These are phyloP conservation scores for Stenocarpella maydis DNA, from an alignment of 2,329 filamentous ascomycete species.

Conservation along the genomic window DNA sequence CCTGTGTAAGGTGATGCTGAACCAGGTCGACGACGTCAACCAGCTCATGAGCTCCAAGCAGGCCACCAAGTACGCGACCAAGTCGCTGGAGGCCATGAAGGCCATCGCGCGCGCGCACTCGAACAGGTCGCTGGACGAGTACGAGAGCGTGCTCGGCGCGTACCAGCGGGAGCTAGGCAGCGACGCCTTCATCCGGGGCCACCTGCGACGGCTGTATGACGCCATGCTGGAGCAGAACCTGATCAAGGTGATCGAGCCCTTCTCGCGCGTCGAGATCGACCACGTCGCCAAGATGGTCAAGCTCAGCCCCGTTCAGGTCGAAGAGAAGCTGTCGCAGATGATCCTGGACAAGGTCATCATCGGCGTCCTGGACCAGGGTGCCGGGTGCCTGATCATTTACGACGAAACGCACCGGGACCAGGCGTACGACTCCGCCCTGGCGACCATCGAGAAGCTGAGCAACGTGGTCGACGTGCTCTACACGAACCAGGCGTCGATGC, in stretches of 20 bases:
- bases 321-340: constrained; percentile 99
- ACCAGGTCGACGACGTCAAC: constrained; percentile 95
- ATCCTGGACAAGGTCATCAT: constrained; percentile 99
- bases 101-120: constrained; percentile 94
- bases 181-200: constrained; percentile 96
- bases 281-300: constrained; percentile 98
- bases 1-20: constrained; percentile 99
- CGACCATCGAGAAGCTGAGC: constrained; percentile 96
- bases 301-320: constrained; percentile 93
- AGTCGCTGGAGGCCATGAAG: constrained; percentile 98
- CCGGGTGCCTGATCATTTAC: constrained; percentile 96
- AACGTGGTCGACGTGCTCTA: constrained; percentile 97
- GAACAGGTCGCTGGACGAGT: constrained; percentile 95
- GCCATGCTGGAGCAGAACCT: constrained; percentile 99
- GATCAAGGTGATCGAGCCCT: constrained; percentile 99
- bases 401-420: constrained; percentile 95
- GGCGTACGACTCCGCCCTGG: constrained; percentile 91
- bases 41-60: constrained; percentile 95
- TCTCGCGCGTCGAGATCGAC: constrained; percentile 94
- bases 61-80: constrained; percentile 93
- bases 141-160: constrained; percentile 88
- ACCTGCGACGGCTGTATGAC: constrained; percentile 94
- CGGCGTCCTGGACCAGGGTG: constrained; percentile 94
- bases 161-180: constrained; percentile 94
- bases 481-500: constrained; percentile 93